Conservation (phyloP, 108 stramenopile genomes). For the Epithemia pelagica region DNA sequence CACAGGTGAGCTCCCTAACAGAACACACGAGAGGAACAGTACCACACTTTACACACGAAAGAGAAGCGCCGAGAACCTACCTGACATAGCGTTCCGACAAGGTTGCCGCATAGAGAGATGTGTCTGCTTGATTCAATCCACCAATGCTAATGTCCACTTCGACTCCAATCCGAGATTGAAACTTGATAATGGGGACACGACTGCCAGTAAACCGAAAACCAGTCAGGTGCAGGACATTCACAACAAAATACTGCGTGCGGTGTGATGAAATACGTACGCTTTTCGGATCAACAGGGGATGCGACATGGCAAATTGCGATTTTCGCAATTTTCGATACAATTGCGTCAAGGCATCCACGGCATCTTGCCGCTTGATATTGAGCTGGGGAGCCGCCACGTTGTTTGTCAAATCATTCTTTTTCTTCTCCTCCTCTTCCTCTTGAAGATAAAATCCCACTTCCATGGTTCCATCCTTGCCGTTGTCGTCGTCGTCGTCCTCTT, state of each 20-base stretch:
- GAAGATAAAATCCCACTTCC: neutral
- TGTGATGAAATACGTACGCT: neutral
- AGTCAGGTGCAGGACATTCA: no score
- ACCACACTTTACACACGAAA: no score
- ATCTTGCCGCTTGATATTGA: neutral
- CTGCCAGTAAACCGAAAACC: constrained; percentile 15
- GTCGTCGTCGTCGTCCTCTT: neutral
- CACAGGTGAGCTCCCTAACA: constrained; percentile 13
- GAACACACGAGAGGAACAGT: neutral
- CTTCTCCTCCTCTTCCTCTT: no score
- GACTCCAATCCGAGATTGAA: constrained; percentile 52
- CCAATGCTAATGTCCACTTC: constrained; percentile 79
- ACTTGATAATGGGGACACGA: constrained; percentile 74
- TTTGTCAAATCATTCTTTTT: neutral
- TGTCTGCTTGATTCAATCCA: constrained; percentile 76
- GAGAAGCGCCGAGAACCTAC: constrained; percentile 29
- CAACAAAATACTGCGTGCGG: no score
- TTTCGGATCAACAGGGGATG: neutral
- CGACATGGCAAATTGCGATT: constrained; percentile 25
- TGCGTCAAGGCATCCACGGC: constrained; percentile 37
- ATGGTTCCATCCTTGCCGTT: no score
- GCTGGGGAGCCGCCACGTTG: neutral
- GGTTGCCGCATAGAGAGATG: constrained; percentile 47
- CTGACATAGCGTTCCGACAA: constrained; percentile 53
- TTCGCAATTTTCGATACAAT: constrained; percentile 33